Conservation (phyloP, 495 filamentous ascomycete genomes). For the Penicillium steckii region DNA sequence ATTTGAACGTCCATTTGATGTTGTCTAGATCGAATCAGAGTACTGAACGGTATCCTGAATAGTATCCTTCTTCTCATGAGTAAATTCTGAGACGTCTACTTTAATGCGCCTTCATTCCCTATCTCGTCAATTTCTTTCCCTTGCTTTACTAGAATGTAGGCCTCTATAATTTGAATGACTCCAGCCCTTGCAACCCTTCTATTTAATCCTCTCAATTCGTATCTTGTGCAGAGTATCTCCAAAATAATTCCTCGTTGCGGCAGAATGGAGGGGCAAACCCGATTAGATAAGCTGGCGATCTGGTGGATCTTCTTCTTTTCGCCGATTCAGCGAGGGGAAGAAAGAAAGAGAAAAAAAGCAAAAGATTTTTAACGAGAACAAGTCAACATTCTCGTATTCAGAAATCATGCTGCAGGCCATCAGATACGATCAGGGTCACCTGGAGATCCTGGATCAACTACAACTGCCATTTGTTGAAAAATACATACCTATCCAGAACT, state of each 20-base stretch:
- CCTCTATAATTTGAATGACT: too few relatives aligned
- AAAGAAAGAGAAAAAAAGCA: neutral
- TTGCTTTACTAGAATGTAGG: too few relatives aligned
- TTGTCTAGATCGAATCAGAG: too few relatives aligned
- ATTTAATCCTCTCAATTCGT: too few relatives aligned
- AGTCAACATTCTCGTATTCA: neutral
- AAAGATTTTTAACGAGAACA: neutral
- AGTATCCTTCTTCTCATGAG: too few relatives aligned
- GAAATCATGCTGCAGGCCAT: constrained; percentile 78
- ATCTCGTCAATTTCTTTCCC: too few relatives aligned
- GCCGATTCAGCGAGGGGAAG: neutral
- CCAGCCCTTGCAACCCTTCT: too few relatives aligned
- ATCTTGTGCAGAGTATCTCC: too few relatives aligned
- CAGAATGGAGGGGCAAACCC: neutral
- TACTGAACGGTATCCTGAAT: too few relatives aligned
- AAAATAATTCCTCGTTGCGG: neutral
- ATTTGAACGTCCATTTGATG: too few relatives aligned
- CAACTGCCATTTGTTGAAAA: constrained; percentile 81
- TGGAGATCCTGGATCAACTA: constrained; percentile 88
- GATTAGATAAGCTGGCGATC: neutral
- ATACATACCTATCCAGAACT: constrained; percentile 71
- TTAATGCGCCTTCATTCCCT: too few relatives aligned
- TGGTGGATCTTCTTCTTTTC: neutral
- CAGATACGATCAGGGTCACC: constrained; percentile 71
- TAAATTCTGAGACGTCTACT: too few relatives aligned